phyloP scores from a whole-genome alignment of 768 basidiomycete genomes.

The Solioccasus polychromus region DNA sequence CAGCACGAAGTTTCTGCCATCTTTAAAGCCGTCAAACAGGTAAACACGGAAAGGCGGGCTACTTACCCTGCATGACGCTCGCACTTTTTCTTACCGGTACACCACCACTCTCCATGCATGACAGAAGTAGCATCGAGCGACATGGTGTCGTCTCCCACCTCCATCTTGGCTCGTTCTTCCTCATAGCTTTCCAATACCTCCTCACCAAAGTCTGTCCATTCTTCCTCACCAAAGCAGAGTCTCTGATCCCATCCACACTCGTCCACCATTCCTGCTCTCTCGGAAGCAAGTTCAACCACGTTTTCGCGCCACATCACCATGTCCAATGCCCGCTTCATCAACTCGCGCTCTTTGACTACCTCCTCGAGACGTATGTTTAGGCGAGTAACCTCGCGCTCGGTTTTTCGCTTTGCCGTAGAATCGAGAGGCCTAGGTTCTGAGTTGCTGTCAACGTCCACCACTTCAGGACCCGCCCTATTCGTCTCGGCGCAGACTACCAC shows the following conservation, averaged over 20 bases:
- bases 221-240: constrained; percentile 78
- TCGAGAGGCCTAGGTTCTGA: constrained; percentile 18
- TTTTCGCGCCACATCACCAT: constrained; percentile 68
- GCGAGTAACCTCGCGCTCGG: constrained; percentile 53
- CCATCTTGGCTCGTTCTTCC: constrained; percentile 36
- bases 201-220: constrained; percentile 66
- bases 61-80: constrained; percentile 75
- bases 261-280: constrained; percentile 58
- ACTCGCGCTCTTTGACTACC: constrained; percentile 59
- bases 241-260: constrained; percentile 90
- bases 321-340: constrained; percentile 67
- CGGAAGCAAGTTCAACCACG: constrained; percentile 63
- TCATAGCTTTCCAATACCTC: constrained; percentile 73
- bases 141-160: constrained; percentile 36
- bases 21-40: constrained; percentile 34
- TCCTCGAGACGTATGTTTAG: constrained; percentile 54
- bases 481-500: constrained; percentile 50
- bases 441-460: constrained; percentile 18
- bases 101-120: constrained; percentile 68
- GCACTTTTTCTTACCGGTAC: constrained; percentile 69
- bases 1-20: constrained; percentile 75
- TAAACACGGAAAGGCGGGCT: background rate
- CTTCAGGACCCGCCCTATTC: constrained; percentile 21
- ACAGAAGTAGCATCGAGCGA: constrained; percentile 32
- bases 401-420: constrained; percentile 43